These are phyloP conservation scores for Trichoderma hamatum DNA, from an alignment of 2,329 filamentous ascomycete genomes.

Conservation along the genomic window DNA sequence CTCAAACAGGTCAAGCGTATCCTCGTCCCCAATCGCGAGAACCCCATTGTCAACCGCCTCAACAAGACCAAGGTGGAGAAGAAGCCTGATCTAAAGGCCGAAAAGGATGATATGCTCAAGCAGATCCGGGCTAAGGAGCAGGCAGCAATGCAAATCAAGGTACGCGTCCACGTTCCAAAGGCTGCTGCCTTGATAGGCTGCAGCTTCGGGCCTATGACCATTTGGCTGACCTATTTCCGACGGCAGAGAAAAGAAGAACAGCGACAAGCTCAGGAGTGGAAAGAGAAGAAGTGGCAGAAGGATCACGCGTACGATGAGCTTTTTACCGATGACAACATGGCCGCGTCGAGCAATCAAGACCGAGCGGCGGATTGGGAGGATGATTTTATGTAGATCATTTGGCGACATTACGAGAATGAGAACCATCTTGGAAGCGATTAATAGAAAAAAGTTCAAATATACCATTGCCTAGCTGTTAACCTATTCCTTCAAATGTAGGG, in stretches of 20 bases:
- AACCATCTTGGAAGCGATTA: background rate
- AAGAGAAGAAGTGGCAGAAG: slow-evolving; percentile 90
- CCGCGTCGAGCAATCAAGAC: slow-evolving; percentile 81
- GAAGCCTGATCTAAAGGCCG: slow-evolving; percentile 78
- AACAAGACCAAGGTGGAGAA: slow-evolving; percentile 95
- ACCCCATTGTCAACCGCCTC: slow-evolving; percentile 91
- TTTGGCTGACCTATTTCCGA: background rate
- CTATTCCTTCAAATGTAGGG: slow-evolving; percentile 12
- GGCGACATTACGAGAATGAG: background rate
- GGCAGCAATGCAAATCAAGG: slow-evolving; percentile 62
- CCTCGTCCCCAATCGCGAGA: slow-evolving; percentile 79
- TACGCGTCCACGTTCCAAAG: slow-evolving; percentile 43
- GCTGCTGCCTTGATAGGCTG: background rate
- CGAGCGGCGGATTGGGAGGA: slow-evolving; percentile 77
- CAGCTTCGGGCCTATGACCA: background rate
- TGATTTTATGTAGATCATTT: slow-evolving; percentile 77
- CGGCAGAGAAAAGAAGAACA: slow-evolving; percentile 75
- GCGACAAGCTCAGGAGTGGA: slow-evolving; percentile 73
- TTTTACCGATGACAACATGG: slow-evolving; percentile 81
- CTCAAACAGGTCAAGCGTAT: slow-evolving; percentile 71
- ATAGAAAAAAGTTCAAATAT: background rate
- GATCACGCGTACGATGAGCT: slow-evolving; percentile 98
- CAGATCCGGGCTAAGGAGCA: slow-evolving; percentile 74
- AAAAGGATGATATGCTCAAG: slow-evolving; percentile 76
- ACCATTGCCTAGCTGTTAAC: background rate